Conservation (phyloP, 106 monocot species). For the Dioscorea alata region DNA sequence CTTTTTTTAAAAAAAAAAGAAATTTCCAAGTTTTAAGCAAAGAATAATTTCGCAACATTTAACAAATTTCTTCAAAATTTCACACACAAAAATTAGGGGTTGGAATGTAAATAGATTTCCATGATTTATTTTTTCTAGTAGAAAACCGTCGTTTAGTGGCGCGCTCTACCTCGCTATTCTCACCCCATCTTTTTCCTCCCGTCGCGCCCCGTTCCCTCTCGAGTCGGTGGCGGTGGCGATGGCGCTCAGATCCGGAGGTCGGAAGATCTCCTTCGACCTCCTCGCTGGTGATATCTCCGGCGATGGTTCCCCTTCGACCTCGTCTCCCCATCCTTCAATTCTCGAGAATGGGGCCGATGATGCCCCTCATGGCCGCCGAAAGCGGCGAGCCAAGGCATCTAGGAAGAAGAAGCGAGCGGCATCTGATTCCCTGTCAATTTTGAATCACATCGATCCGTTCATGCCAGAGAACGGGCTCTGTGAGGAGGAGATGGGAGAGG, state of each 20-base stretch:
- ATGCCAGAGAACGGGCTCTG: too few species aligned
- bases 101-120: too few species aligned
- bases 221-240: conserved; percentile 20
- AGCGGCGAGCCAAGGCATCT: conserved; percentile 27
- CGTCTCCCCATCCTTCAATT: neutral
- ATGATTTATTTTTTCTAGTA: too few species aligned
- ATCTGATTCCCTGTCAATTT: neutral
- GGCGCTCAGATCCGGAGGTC: conserved; percentile 21
- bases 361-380: conserved; percentile 23
- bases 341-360: neutral
- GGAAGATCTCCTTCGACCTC: conserved; percentile 55
- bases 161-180: too few species aligned
- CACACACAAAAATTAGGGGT: too few species aligned
- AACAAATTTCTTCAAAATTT: too few species aligned
- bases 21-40: too few species aligned
- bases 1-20: too few species aligned
- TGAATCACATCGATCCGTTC: too few species aligned
- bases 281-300: conserved; percentile 41
- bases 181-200: neutral
- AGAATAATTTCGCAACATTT: too few species aligned
- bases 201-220: neutral
- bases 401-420: conserved; percentile 25
- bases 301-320: conserved; percentile 15
- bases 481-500: too few species aligned
- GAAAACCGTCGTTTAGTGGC: too few species aligned